Percentiles rank a stretch among this genome's conserved stretches.
Conservation (phyloP, 2,329 filamentous ascomycete genomes). For the Alternaria metachromatica region DNA sequence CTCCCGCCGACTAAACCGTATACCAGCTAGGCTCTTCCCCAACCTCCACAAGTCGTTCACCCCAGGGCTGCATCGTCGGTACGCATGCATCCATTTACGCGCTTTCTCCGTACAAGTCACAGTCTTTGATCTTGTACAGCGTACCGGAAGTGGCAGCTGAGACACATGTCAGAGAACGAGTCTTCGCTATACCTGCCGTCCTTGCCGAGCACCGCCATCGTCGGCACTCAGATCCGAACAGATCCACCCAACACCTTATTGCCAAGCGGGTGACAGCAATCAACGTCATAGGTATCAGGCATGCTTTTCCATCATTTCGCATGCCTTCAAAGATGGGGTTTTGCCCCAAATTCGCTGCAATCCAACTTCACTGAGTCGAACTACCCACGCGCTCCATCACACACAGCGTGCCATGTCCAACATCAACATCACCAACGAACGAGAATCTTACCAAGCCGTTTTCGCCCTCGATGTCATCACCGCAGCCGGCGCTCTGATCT, state of each 20-base stretch:
- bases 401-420: not conserved
- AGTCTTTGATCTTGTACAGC: too few species aligned
- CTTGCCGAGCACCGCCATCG: not conserved
- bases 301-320: not conserved
- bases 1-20: not conserved
- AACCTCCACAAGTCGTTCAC: not conserved
- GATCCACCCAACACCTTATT: not conserved
- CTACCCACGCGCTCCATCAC: not conserved
- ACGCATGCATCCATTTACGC: rapidly evolving
- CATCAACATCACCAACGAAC: constrained; percentile 1
- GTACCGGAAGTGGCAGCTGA: not conserved
- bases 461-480: constrained; percentile 11
- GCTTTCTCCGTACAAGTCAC: too few species aligned
- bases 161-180: not conserved
- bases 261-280: not conserved
- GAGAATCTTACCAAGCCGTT: constrained; percentile 5
- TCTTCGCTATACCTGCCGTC: not conserved
- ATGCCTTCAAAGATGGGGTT: not conserved
- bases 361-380: not conserved
- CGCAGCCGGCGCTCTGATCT: not conserved
- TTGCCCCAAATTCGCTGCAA: not conserved
- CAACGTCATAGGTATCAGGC: not conserved
- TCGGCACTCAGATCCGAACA: not conserved
- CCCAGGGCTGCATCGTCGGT: not conserved
- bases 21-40: not conserved